Evolutionary conservation across 2,329 filamentous ascomycete genomes (phyloP).

Genomic region (Trichoderma harzianum): DNA sequence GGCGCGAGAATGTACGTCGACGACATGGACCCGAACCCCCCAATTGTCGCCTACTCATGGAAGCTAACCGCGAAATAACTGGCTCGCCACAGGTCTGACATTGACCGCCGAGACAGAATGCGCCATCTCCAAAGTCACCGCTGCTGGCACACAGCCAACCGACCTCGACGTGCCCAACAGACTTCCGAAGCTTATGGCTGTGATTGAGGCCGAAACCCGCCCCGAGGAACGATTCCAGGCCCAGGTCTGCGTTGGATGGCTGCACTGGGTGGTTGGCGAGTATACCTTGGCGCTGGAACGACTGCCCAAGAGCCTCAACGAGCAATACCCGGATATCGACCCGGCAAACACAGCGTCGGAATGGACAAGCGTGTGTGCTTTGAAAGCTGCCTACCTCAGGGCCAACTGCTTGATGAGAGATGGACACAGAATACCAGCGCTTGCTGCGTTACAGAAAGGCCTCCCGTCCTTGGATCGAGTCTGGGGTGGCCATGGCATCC

Average conservation of each 20-base stretch:
- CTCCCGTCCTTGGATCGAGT: constrained; percentile 58
- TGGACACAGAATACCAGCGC: constrained; percentile 53
- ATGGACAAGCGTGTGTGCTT: constrained; percentile 79
- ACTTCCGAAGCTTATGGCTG: constrained; percentile 50
- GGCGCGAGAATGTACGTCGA: constrained; percentile 70
- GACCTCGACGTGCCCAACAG: constrained; percentile 45
- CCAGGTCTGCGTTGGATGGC: constrained; percentile 77
- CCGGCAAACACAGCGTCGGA: constrained; percentile 55
- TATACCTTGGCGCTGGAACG: constrained; percentile 57
- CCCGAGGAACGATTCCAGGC: constrained; percentile 70
- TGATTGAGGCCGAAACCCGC: constrained; percentile 56
- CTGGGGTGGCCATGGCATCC: constrained; percentile 49
- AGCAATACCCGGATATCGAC: constrained; percentile 51
- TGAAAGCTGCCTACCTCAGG: constrained; percentile 76
- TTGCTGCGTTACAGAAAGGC: constrained; percentile 63
- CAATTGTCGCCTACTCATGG: constrained; percentile 6
- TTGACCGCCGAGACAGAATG: constrained; percentile 67
- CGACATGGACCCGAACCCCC: constrained; percentile 19
- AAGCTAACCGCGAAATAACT: constrained; percentile 5
- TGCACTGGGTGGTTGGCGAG: constrained; percentile 75
- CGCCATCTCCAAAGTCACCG: constrained; percentile 56
- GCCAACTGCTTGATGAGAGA: constrained; percentile 58
- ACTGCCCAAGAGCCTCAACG: constrained; percentile 62
- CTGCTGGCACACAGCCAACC: constrained; percentile 39
- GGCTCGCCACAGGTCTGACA: constrained; percentile 54